Percentiles rank a stretch among this genome's conserved stretches.
Conservation (phyloP, 306 rosid species). For the Spatholobus suberectus region DNA sequence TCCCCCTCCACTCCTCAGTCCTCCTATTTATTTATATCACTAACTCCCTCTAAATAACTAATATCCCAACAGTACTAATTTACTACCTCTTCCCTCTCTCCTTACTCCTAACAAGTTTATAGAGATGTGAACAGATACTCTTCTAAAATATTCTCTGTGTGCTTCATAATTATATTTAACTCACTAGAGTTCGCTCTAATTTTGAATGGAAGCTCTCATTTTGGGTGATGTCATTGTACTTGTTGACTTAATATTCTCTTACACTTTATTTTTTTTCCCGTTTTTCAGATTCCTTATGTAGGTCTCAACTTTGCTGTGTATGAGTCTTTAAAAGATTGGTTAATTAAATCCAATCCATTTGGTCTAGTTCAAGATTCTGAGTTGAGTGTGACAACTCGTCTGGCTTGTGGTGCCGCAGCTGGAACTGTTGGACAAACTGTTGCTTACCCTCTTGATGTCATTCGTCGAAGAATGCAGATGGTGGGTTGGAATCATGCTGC, state of each 20-base stretch:
- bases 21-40: not conserved
- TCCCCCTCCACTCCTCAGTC: not conserved
- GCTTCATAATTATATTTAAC: slow-evolving; percentile 9
- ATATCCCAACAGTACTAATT: not conserved
- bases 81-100: not conserved
- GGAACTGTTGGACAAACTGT: slow-evolving; percentile 93
- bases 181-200: not conserved
- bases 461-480: slow-evolving; percentile 98
- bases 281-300: slow-evolving; percentile 82
- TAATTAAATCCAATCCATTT: slow-evolving; percentile 64
- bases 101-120: not conserved
- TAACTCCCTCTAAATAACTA: not conserved
- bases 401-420: slow-evolving; percentile 97
- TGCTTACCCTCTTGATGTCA: slow-evolving; percentile 96
- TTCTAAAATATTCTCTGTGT: slow-evolving; percentile 11
- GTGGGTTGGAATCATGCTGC: slow-evolving; percentile 96
- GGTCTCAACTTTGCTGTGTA: slow-evolving; percentile 96
- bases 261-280: not conserved
- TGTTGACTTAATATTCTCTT: slow-evolving; percentile 23
- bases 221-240: not conserved
- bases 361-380: slow-evolving; percentile 77
- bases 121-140: not conserved
- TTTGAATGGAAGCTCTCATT: not conserved
- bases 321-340: slow-evolving; percentile 88
- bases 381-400: slow-evolving; percentile 76